Evolutionary conservation across 352 stramenopile species (phyloP), one percentile per base, ranked within the genome.

Genomic region (Aphanomyces astaci): DNA sequence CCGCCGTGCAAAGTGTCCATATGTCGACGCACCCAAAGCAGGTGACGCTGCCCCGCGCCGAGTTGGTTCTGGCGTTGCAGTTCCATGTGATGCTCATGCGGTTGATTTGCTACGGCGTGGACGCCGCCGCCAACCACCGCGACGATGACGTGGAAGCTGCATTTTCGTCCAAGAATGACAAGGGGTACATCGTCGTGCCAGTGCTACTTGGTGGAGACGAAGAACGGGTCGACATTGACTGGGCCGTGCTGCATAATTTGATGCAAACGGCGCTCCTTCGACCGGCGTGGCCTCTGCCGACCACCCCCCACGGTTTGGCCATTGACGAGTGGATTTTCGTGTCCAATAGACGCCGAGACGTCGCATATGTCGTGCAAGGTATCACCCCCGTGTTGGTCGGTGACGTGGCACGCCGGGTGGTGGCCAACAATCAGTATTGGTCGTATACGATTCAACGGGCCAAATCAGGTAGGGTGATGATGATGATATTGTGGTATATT

Each of bases 141-240:
- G 76, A 72, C 27, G 77, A 86, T 32, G 73, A 84, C 11, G 74
- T 91, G 2, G 90, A 82, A 79, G 79, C 88, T 43, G 84, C 93
- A 53, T 95, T 95, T 13, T 92, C 86, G 0, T 78, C 90, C 65
- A 80, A 90, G 66, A 95, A 95, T 57, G 86, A 95, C 75, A 95
- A 95, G 54, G 86, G 86, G 2, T 95, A 95, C 62, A 49, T 95
- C 32, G 84, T 95, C 31, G 82, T 91, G 1, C 82, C 86, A 17
- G 84, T 78, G n/a, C 17, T 65, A 2, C 27, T 15, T n/a, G 25
- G 62, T 3, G 40, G 4, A 3, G 49, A 48, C 28, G 51, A 76
- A 27, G 17, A 39, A 4, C 24, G 24, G 0, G 28, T 73, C 27
- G 27, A 59, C 22, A 75, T 91, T 2, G 83, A 93, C 53, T 94